These are phyloP conservation scores for Ophiocordyceps camponoti-leonardi DNA, from an alignment of 2,329 filamentous ascomycete species.

Conservation along the genomic window DNA sequence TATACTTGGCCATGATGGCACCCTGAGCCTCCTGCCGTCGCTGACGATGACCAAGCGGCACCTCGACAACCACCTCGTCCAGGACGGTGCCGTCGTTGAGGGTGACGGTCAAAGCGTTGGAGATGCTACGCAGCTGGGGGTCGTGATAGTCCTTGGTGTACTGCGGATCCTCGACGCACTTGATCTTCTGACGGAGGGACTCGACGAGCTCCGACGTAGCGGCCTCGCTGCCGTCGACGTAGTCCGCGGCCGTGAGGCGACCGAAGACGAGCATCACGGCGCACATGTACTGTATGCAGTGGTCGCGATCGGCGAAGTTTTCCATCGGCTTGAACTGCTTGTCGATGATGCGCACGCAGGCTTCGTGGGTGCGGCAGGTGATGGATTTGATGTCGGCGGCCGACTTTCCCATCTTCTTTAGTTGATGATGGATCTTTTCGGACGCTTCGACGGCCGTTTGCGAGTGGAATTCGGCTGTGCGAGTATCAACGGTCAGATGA, in stretches of 20 bases:
- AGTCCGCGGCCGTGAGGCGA: constrained; percentile 84
- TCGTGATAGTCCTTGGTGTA: constrained; percentile 95
- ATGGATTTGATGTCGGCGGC: constrained; percentile 87
- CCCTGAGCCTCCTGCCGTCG: constrained; percentile 94
- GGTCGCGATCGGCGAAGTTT: constrained; percentile 98
- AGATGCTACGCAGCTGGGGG: constrained; percentile 83
- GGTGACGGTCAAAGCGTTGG: constrained; percentile 88
- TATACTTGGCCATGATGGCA: constrained; percentile 88
- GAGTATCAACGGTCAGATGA: too few relatives aligned
- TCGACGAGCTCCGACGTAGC: constrained; percentile 82
- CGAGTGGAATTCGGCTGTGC: constrained; percentile 79
- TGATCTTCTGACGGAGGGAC: constrained; percentile 81
- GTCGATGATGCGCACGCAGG: constrained; percentile 97
- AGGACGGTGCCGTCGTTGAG: constrained; percentile 87
- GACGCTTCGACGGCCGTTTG: constrained; percentile 95
- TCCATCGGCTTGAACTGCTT: constrained; percentile 99
- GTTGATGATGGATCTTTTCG: constrained; percentile 68
- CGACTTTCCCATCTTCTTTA: constrained; percentile 73
- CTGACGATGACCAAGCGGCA: constrained; percentile 80
- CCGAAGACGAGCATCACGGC: constrained; percentile 91
- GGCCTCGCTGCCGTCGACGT: constrained; percentile 81
- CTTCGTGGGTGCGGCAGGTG: constrained; percentile 93
- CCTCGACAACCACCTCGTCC: constrained; percentile 82
- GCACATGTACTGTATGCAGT: constrained; percentile 99
- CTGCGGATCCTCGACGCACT: constrained; percentile 87